phyloP scores from a whole-genome alignment of 2,329 filamentous ascomycete genomes.

The Pseudocercospora crystallina region DNA sequence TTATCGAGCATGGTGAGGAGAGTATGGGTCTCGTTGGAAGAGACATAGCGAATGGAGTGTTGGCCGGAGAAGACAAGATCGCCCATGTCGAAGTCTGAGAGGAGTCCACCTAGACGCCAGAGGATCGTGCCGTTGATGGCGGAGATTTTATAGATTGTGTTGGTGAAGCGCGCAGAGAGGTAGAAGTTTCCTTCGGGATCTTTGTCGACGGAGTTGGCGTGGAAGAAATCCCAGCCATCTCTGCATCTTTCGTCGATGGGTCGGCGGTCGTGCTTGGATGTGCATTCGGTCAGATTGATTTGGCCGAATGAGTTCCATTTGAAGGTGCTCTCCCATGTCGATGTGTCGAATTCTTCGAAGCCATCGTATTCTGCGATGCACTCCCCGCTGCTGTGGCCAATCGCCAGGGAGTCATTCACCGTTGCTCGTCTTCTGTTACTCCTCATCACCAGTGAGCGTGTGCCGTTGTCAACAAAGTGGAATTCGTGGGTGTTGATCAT shows the following conservation, averaged over 20 bases:
- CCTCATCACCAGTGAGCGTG: constrained; percentile 11
- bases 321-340: constrained; percentile 13
- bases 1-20: constrained; percentile 54
- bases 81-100: constrained; percentile 16
- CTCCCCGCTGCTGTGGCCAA: background rate
- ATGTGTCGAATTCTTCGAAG: constrained; percentile 16
- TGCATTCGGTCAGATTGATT: constrained; percentile 15
- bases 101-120: constrained; percentile 47
- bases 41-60: constrained; percentile 47
- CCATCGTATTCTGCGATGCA: constrained; percentile 16
- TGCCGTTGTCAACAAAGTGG: constrained; percentile 13
- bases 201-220: constrained; percentile 40
- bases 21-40: constrained; percentile 42
- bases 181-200: constrained; percentile 49
- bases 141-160: constrained; percentile 49
- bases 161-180: constrained; percentile 52
- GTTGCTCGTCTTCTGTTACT: constrained; percentile 6
- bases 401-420: background rate
- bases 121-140: constrained; percentile 46
- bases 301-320: constrained; percentile 15
- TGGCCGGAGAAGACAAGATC: constrained; percentile 44
- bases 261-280: background rate
- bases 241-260: background rate
- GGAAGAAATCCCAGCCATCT: constrained; percentile 11
- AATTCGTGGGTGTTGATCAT: constrained; percentile 18